Percentiles rank a stretch among this genome's conserved stretches.
These are phyloP conservation scores for Pouteria glomerata DNA, from an alignment of 148 eudicot species.

Conservation along the genomic window DNA sequence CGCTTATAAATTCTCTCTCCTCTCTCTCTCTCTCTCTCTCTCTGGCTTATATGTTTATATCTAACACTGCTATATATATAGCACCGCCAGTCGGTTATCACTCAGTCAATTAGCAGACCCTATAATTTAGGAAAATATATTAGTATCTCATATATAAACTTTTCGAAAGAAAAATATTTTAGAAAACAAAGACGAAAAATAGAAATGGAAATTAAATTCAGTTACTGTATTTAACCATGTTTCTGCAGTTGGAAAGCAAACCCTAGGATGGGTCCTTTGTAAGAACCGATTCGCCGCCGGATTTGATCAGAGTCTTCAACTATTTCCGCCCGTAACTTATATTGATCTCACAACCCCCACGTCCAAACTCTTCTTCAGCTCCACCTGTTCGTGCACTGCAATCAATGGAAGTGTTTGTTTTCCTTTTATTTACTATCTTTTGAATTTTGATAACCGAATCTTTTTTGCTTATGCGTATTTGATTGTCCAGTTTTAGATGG, in stretches of 20 bases:
- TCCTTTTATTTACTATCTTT: not conserved
- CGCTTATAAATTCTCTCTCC: not conserved
- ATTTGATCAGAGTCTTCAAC: slow-evolving; percentile 19
- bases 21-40: not conserved
- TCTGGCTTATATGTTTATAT: too few species aligned
- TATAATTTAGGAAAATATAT: not conserved
- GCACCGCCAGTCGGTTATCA: not conserved
- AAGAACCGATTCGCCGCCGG: slow-evolving; percentile 35
- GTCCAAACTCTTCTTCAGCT: not conserved
- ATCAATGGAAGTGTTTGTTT: not conserved
- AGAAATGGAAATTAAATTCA: not conserved
- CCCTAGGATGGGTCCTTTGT: slow-evolving; percentile 39
- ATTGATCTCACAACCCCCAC: not conserved
- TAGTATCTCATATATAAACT: not conserved
- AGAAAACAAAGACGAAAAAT: not conserved
- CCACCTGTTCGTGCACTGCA: not conserved
- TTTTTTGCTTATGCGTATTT: not conserved
- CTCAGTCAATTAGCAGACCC: not conserved
- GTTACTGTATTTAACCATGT: not conserved
- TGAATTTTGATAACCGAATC: not conserved
- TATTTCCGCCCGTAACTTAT: slow-evolving; percentile 2
- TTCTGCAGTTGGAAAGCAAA: slow-evolving; percentile 21
- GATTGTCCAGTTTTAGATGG: not conserved
- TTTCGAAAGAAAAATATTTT: not conserved
- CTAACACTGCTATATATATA: not conserved